A percentile compares a stretch with the other conserved stretches of the same genome.
Conservation (phyloP, 2,329 filamentous ascomycete species). For the Fusarium graminum region DNA sequence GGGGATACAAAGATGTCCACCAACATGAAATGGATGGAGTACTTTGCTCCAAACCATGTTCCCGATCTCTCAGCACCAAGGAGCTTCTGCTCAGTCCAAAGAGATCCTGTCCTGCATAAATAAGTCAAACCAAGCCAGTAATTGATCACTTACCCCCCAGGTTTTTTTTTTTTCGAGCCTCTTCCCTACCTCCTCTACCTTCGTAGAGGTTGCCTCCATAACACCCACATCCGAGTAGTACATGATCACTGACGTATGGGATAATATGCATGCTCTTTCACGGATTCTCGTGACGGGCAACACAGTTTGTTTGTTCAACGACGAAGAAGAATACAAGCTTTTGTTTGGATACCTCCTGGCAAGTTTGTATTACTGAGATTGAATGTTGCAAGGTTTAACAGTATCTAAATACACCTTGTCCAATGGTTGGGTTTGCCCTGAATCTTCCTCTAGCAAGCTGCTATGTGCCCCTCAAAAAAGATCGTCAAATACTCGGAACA, state of each 20-base stretch:
- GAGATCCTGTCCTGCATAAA: slow-evolving; percentile 11
- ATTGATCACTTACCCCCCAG: slow-evolving; percentile 24
- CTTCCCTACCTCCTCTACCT: slow-evolving; percentile 21
- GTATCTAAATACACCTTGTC: not conserved
- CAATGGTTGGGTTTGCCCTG: not conserved
- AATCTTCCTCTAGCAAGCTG: slow-evolving; percentile 10
- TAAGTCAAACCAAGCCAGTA: slow-evolving; percentile 7
- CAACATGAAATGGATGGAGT: slow-evolving; percentile 29
- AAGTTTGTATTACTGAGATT: not conserved
- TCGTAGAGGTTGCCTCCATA: slow-evolving; percentile 26
- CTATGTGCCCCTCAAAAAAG: not conserved
- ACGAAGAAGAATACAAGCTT: not conserved
- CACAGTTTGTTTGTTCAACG: slow-evolving; percentile 6
- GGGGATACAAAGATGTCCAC: slow-evolving; percentile 15
- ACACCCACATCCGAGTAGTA: slow-evolving; percentile 22
- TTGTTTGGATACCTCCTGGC: not conserved
- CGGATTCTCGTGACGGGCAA: slow-evolving; percentile 23
- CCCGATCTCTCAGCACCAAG: slow-evolving; percentile 26
- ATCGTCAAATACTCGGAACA: not conserved
- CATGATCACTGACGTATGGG: slow-evolving; percentile 35
- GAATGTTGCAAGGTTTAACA: not conserved
- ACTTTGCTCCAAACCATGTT: slow-evolving; percentile 28
- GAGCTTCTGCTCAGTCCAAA: slow-evolving; percentile 14
- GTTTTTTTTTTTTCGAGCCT: slow-evolving; percentile 38
- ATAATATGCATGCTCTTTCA: slow-evolving; percentile 35